Base-by-base conservation (phyloP, 805 yeast genomes). In the Ascoidea rubescens region DNA sequence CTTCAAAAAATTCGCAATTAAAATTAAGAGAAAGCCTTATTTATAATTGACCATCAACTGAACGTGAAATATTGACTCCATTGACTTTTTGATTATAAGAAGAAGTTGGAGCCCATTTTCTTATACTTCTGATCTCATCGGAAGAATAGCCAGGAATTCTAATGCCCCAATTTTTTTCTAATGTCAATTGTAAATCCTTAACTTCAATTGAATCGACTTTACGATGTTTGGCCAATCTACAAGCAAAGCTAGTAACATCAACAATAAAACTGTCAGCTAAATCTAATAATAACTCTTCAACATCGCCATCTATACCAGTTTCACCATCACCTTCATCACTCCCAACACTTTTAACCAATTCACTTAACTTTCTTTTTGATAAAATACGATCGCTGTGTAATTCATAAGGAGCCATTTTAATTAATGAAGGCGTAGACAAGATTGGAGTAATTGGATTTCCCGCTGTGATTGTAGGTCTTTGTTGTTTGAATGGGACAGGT, bases 251-350 rank as follows among this genome's bases (percentile, higher is more conserved):
- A 0, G 97, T 89, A 2, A 95, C 96, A 49, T 87, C 82, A 5
- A 85, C 78, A 14, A 93, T 93, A 63, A 93, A 93, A 63, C 93
- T 98, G 66, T 93, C 99, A 0, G 99, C 97, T 49, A 93, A 70
- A 65, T 93, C 99, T 47, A 93, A 71, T 43, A 93, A 69, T 45
- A 93, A 69, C 59, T 91, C 98, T 65, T 90, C 96, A 16, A 88
- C 96, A 66, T 93, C 97, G 31, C 97, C 98, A 65, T 91, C 99
- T 53, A 93, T 85, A 4, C 77, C 75, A 5, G 95, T 82, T 60
- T 89, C 95, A 16, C 91, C 85, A 62, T 91, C 97, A 46, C 96
- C 96, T 64, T 84, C 93, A 64, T 85, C 91, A 1, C 82, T 78
- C 5, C 90, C 93, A 14, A 82, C 86, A 1, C 87, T 79, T 62